Conservation (phyloP, 2,329 filamentous ascomycete genomes). For the Paracorniculantispora psalliotae region DNA sequence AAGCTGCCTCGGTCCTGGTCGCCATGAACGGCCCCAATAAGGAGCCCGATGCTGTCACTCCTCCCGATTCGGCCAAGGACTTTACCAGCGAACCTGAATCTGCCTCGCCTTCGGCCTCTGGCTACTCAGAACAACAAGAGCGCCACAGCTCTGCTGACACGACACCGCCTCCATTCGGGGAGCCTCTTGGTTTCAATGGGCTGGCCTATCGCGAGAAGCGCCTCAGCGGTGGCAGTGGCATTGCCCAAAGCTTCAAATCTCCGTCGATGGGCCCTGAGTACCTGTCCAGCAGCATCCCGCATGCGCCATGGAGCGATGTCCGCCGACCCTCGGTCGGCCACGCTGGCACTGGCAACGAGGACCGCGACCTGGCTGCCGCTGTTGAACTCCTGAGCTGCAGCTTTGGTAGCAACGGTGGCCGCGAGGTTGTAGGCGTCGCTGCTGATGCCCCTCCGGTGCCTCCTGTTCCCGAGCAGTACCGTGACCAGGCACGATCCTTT, state of each 20-base stretch:
- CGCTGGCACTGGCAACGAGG: conserved; percentile 71
- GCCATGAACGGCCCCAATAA: conserved; percentile 65
- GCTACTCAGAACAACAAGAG: conserved; percentile 72
- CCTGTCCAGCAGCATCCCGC: conserved; percentile 33
- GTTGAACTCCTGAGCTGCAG: conserved; percentile 89
- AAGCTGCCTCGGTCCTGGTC: conserved; percentile 93
- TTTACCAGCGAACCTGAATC: conserved; percentile 78
- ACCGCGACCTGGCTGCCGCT: conserved; percentile 82
- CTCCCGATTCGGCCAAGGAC: conserved; percentile 61
- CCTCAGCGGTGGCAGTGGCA: conserved; percentile 51
- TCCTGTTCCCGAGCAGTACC: conserved; percentile 74
- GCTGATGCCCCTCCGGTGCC: conserved; percentile 82
- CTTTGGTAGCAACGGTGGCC: conserved; percentile 71
- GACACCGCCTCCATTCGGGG: conserved; percentile 77
- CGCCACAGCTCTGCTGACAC: conserved; percentile 83
- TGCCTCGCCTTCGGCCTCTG: conserved; percentile 72
- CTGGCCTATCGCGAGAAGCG: conserved; percentile 52
- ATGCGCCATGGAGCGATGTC: conserved; percentile 56
- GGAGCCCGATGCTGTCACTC: conserved; percentile 51
- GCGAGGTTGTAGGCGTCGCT: conserved; percentile 56
- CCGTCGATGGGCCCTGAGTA: conserved; percentile 46
- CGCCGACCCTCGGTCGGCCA: conserved; percentile 72
- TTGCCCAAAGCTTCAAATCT: conserved; percentile 80
- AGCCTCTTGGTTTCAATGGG: conserved; percentile 53
- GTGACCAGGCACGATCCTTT: conserved; percentile 55